Base-by-base conservation (phyloP, 2,329 filamentous ascomycete genomes). In the Trichoderma polysporum region DNA sequence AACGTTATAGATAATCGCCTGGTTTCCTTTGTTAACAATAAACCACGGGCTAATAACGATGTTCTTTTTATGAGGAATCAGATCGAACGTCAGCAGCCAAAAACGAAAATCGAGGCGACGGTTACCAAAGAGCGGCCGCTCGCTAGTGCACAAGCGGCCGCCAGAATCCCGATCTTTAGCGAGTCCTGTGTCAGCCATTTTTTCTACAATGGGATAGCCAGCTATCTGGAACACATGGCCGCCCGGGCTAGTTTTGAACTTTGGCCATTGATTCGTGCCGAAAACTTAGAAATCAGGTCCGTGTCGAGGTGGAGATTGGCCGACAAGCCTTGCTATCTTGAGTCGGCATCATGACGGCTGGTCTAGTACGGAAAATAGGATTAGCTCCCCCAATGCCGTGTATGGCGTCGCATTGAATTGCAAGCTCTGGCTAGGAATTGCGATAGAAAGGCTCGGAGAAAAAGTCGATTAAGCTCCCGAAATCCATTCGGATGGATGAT, bases 81-180 rank as follows among this genome's bases (percentile, higher is more conserved):
- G n/a, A n/a, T n/a, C n/a, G n/a, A n/a, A n/a, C n/a, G n/a, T n/a
- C n/a, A n/a, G n/a, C n/a, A n/a, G n/a, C n/a, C n/a, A n/a, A n/a
- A n/a, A n/a, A n/a, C 3, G 3, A 12, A 45, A 22, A n/a, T 45
- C n/a, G 47, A 50, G 25, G 47, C 47, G 22, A 25, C n/a, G 41
- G n/a, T n/a, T n/a, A n/a, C 19, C 19, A 6, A 10, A 56, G 52
- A 58, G 35, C 35, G 54, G 54, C 54, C 54, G 54, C 54, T 58
- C 35, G 9, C 35, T 58, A 58, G 22, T 35, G 54, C 54, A 27
- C 54, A 58, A 45, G 54, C 54, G 54, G 54, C 54, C 54, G 54
- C 54, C 35, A 17, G 15, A 49, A 49, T 59, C n/a, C 33, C 59
- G 47, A 53, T 10, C 3, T n/a, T 10, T 6, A 15, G 45, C n/a